phyloP scores from a whole-genome alignment of 176 grass and related monocot genomes.

The Hyparrhenia diplandra region DNA sequence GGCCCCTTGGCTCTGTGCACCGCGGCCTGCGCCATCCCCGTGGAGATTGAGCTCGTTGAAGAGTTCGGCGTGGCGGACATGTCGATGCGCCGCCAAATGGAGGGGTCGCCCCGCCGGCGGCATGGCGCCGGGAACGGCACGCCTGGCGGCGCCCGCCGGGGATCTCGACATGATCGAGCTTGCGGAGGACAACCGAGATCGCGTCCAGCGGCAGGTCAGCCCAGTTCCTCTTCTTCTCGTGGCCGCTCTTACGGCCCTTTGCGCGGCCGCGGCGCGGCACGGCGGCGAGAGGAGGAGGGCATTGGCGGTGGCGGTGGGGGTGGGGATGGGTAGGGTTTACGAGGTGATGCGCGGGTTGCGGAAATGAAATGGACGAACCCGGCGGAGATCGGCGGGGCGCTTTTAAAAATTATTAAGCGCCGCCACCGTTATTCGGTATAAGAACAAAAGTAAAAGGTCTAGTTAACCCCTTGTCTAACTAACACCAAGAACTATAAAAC shows the following conservation, averaged over 20 bases:
- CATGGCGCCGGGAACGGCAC: no score
- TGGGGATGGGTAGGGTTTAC: no score
- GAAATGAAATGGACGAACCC: no score
- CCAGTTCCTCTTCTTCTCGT: not conserved
- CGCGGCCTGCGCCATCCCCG: conserved; percentile 22
- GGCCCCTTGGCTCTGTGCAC: conserved; percentile 20
- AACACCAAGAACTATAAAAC: no score
- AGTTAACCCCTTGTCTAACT: no score
- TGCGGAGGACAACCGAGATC: not conserved
- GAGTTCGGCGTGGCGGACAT: conserved; percentile 5
- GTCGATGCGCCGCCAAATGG: conserved; percentile 24
- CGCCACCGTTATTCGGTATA: no score
- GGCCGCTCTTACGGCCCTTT: not conserved
- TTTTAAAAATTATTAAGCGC: no score
- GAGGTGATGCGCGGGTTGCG: no score
- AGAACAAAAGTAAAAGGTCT: no score
- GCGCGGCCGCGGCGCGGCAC: no score
- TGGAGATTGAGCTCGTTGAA: not conserved
- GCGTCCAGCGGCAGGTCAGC: not conserved
- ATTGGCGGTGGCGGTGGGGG: not conserved
- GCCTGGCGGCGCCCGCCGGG: not conserved
- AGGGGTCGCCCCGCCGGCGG: not conserved
- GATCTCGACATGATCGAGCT: no score
- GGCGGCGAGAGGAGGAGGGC: not conserved
- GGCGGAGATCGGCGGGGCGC: no score